A percentile compares a stretch with the other conserved stretches of the same genome.
Evolutionary conservation across 129 eudicot genomes (phyloP).

Genomic region (Dittrichia graveolens): DNA sequence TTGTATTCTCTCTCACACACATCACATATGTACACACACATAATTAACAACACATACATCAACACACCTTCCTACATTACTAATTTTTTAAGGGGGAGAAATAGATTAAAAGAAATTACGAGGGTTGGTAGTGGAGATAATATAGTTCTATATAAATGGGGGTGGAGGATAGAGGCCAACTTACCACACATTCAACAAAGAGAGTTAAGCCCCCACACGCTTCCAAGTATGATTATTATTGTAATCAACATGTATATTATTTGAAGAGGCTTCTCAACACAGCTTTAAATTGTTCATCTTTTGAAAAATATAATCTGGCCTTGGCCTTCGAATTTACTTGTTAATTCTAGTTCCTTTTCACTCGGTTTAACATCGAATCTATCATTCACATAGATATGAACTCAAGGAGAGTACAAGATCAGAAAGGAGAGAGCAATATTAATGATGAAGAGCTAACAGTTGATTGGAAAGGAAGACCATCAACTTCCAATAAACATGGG

Average conservation of each 20-base stretch:
- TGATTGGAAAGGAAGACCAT: conserved; percentile 93
- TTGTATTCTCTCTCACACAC: conserved; percentile 16
- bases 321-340: conserved; percentile 7
- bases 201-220: conserved; percentile 37
- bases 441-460: conserved; percentile 56
- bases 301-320: not conserved
- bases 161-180: conserved; percentile 34
- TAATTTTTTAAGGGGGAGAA: not conserved
- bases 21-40: conserved; percentile 20
- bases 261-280: conserved; percentile 25
- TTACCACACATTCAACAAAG: conserved; percentile 37
- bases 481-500: conserved; percentile 67
- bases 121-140: conserved; percentile 31
- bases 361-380: not conserved
- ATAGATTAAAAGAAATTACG: conserved; percentile 11
- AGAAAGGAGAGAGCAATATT: conserved; percentile 32
- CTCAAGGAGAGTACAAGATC: conserved; percentile 19
- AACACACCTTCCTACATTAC: not conserved
- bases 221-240: conserved; percentile 20
- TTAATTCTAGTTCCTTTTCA: too few relatives aligned
- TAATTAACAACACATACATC: not conserved
- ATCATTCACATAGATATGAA: conserved; percentile 19
- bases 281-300: conserved; percentile 25
- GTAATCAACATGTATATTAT: conserved; percentile 22
- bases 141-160: conserved; percentile 35